Conservation (phyloP, 495 filamentous ascomycete genomes). For the Elasticomyces elasticus region DNA sequence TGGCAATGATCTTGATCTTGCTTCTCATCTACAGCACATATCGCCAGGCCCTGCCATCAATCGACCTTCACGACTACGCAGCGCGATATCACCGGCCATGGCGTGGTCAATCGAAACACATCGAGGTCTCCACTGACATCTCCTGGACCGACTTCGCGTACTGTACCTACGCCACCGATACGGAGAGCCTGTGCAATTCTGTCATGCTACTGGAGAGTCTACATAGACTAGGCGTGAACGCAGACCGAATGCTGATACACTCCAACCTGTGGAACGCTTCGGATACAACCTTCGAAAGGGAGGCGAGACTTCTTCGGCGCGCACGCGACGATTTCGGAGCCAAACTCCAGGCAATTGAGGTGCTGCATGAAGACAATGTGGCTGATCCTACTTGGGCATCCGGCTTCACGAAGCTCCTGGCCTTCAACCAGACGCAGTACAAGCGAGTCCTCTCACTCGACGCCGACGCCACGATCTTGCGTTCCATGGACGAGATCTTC, state of each 20-base stretch:
- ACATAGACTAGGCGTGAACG: slow-evolving; percentile 48
- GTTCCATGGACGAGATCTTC: slow-evolving; percentile 65
- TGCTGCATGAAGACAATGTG: slow-evolving; percentile 44
- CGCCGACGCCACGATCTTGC: slow-evolving; percentile 54
- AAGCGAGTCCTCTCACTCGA: slow-evolving; percentile 59
- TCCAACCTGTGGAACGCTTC: slow-evolving; percentile 45
- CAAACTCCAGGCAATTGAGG: slow-evolving; percentile 21
- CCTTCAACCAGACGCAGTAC: slow-evolving; percentile 61
- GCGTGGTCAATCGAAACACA: too few relatives aligned
- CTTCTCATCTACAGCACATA: too few relatives aligned
- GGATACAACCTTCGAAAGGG: too few relatives aligned
- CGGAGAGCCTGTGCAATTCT: slow-evolving; percentile 62
- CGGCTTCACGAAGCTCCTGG: slow-evolving; percentile 59
- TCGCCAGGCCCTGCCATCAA: too few relatives aligned
- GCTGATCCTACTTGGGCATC: slow-evolving; percentile 45
- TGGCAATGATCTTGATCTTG: too few relatives aligned
- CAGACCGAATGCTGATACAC: slow-evolving; percentile 59
- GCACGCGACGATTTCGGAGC: too few relatives aligned
- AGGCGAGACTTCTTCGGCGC: too few relatives aligned
- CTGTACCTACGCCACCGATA: slow-evolving; percentile 52
- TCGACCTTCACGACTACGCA: too few relatives aligned
- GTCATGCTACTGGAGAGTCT: slow-evolving; percentile 65
- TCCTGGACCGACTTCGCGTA: slow-evolving; percentile 12
- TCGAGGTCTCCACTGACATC: too few relatives aligned
- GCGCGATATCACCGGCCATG: too few relatives aligned